Conservation (phyloP, 257 asterid species). For the Coffea canephora region DNA sequence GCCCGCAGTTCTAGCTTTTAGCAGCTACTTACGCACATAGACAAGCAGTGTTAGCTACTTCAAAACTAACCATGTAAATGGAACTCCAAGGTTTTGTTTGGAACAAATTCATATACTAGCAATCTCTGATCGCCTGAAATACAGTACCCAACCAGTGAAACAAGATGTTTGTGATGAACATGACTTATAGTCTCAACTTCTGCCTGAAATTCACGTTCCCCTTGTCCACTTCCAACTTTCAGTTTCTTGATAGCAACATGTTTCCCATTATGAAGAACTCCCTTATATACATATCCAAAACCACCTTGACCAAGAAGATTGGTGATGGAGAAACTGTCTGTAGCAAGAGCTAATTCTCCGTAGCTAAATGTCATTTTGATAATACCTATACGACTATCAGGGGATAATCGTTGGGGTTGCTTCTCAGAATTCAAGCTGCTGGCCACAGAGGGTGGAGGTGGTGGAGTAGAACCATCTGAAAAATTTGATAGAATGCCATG, state of each 20-base stretch:
- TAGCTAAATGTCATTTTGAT: slow-evolving; percentile 59
- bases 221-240: slow-evolving; percentile 25
- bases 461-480: slow-evolving; percentile 37
- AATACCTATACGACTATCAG: slow-evolving; percentile 25
- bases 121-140: slow-evolving; percentile 68
- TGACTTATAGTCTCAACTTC: too few species aligned
- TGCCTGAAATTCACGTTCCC: too few species aligned
- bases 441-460: slow-evolving; percentile 37
- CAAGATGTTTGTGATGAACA: too few species aligned
- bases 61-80: slow-evolving; percentile 75
- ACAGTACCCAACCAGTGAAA: too few species aligned
- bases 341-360: slow-evolving; percentile 70
- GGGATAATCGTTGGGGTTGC: slow-evolving; percentile 22
- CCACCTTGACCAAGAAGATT: slow-evolving; percentile 93
- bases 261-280: slow-evolving; percentile 67
- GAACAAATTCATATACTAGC: slow-evolving; percentile 77
- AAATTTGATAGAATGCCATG: slow-evolving; percentile 30
- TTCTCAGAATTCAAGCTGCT: slow-evolving; percentile 43
- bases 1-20: not conserved
- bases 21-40: not conserved
- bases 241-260: slow-evolving; percentile 80
- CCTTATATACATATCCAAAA: slow-evolving; percentile 86
- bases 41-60: not conserved
- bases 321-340: slow-evolving; percentile 48
- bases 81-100: slow-evolving; percentile 74